Evolutionary conservation across 768 basidiomycete species (phyloP), one percentile per base, ranked within the genome.

Genomic region (Tricholoma saponaceum): DNA sequence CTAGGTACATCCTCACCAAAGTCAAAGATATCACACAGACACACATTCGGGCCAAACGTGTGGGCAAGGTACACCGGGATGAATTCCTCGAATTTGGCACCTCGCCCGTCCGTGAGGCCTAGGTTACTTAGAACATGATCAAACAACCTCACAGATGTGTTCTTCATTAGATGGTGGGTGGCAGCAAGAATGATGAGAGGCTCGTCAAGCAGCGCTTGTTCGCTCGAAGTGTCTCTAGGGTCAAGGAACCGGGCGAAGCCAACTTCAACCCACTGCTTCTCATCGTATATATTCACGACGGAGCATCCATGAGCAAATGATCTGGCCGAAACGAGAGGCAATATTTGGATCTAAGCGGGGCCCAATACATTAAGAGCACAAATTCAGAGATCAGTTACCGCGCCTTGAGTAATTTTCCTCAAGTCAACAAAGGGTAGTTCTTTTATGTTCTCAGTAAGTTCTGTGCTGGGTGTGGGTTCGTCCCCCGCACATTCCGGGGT

Each of bases 351-450:
- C 47, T 50, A 50, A 50, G 9, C 1, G 26, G 26, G 26, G 47
- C 28, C 47, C 30, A 50, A 50, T 50, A 23, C 22, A 47, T 50
- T n/a, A 50, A n/a, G 26, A 50, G 26, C n/a, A 25, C 16, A 50
- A 50, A 50, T 50, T 30, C 26, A 50, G n/a, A 50, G n/a, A 50
- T 30, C 26, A 50, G 47, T 50, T 50, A n/a, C 47, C n/a, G n/a
- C 12, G 30, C 26, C 16, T 50, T 50, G 3, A 1, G 47, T 50
- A 9, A 50, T 30, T 30, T 50, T 28, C 14, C 1, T 8, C 47
- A 50, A 28, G 26, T 30, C 8, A 8, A 50, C 26, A 9, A 50
- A 50, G 47, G 47, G n/a, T 50, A 30, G 0, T 0, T 8, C 5
- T 18, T 10, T 6, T 9, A 50, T 30, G 1, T 30, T 14, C 23